These are phyloP conservation scores for Glarea lozoyensis DNA, from an alignment of 495 filamentous ascomycete species.

Conservation along the genomic window DNA sequence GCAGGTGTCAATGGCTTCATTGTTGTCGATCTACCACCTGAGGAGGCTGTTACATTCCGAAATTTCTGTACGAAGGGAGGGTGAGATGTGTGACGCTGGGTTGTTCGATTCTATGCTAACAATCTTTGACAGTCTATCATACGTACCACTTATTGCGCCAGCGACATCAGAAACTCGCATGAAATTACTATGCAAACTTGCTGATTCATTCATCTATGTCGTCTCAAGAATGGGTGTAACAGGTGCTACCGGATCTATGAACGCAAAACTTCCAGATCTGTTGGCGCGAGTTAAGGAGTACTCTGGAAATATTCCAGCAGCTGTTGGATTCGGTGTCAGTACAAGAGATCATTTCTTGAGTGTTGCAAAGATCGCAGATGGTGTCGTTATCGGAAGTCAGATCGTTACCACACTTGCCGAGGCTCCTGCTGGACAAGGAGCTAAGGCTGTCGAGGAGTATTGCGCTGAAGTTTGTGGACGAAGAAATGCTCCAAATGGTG, in stretches of 20 bases:
- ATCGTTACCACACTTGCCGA: conserved; percentile 64
- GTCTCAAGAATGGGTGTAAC: conserved; percentile 97
- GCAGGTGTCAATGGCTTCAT: conserved; percentile 96
- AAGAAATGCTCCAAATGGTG: conserved; percentile 35
- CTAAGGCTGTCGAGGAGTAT: conserved; percentile 76
- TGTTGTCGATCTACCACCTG: conserved; percentile 90
- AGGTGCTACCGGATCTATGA: conserved; percentile 76
- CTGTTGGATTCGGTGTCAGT: conserved; percentile 92
- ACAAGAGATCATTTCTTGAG: conserved; percentile 88
- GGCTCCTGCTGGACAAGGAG: conserved; percentile 58
- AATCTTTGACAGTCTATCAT: conserved; percentile 56
- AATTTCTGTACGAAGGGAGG: conserved; percentile 68
- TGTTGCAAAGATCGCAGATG: conserved; percentile 76
- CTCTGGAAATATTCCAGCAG: conserved; percentile 83
- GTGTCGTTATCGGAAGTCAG: conserved; percentile 94
- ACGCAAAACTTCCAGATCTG: conserved; percentile 68
- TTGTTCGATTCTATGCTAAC: conserved; percentile 5
- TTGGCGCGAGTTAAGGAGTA: conserved; percentile 81
- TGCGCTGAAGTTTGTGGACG: conserved; percentile 72
- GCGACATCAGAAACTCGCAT: conserved; percentile 87
- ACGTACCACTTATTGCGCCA: conserved; percentile 91
- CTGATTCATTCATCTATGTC: conserved; percentile 98
- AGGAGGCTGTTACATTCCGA: conserved; percentile 91
- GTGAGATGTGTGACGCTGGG: conserved; percentile 31
- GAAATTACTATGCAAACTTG: conserved; percentile 92